Percentiles rank a stretch among this genome's conserved stretches.
Conservation (phyloP, 2,329 filamentous ascomycete species). For the Colletotrichum chrysophilum region DNA sequence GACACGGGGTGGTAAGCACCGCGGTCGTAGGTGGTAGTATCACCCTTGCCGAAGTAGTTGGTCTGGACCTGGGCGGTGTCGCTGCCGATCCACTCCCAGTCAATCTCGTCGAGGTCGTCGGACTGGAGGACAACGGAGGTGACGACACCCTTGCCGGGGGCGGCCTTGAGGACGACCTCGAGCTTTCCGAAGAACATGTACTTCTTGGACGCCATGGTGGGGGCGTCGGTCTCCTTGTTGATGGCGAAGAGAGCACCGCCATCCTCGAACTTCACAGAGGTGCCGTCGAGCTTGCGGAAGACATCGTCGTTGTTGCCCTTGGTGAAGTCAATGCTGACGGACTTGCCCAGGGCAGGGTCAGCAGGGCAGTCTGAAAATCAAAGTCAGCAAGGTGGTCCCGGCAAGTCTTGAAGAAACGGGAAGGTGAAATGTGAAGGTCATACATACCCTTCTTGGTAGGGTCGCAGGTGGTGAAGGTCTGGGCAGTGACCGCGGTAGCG, state of each 20-base stretch:
- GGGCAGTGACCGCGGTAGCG: constrained; percentile 54
- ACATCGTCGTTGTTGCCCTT: constrained; percentile 69
- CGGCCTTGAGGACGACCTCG: constrained; percentile 78
- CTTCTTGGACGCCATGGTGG: constrained; percentile 78
- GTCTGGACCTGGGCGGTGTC: constrained; percentile 78
- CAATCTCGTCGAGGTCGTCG: constrained; percentile 90
- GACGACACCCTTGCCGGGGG: constrained; percentile 83
- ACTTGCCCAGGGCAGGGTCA: constrained; percentile 77
- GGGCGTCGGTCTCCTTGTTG: constrained; percentile 66
- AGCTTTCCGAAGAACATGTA: constrained; percentile 98
- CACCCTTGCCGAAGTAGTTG: constrained; percentile 83
- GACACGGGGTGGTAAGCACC: constrained; percentile 65
- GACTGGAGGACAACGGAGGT: constrained; percentile 91
- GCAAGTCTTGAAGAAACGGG: neutral
- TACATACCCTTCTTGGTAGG: constrained; percentile 55
- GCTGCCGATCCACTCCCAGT: constrained; percentile 93
- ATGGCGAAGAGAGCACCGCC: constrained; percentile 69
- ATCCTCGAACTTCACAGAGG: constrained; percentile 50
- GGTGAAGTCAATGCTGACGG: constrained; percentile 74
- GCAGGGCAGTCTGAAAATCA: constrained; percentile 64
- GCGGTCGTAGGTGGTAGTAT: constrained; percentile 74
- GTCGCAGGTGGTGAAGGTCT: constrained; percentile 63
- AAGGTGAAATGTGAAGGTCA: neutral
- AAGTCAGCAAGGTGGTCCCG: constrained; percentile 25
- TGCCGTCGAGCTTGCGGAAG: constrained; percentile 53